Conservation (phyloP, 192 early-diverging fungal genomes). For the Fimicolochytrium jonesii region DNA sequence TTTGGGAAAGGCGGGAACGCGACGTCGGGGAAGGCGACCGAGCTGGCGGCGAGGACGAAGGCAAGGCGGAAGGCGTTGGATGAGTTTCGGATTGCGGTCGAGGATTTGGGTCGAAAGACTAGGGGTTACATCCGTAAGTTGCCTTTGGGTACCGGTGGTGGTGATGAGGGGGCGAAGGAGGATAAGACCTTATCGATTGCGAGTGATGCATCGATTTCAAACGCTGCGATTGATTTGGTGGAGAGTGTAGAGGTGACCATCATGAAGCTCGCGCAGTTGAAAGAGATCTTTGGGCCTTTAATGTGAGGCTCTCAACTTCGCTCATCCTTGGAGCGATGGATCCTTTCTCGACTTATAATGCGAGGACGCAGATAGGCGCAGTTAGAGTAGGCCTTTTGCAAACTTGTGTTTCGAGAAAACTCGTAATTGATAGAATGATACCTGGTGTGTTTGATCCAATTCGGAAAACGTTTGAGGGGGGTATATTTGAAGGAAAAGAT, state of each 20-base stretch:
- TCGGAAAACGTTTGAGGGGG: too few species aligned
- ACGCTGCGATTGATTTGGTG: constrained; percentile 12
- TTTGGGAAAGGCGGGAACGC: background rate
- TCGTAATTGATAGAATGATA: too few species aligned
- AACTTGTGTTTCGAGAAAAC: too few species aligned
- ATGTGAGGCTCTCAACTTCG: too few species aligned
- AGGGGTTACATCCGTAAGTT: constrained; percentile 17
- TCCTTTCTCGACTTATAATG: too few species aligned
- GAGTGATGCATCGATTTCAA: too few species aligned
- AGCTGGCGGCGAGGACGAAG: constrained; percentile 18
- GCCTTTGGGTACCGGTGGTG: background rate
- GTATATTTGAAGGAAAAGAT: too few species aligned
- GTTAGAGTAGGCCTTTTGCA: too few species aligned
- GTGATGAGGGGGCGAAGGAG: background rate
- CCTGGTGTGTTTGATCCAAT: too few species aligned
- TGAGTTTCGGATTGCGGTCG: constrained; percentile 15
- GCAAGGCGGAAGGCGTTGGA: constrained; percentile 25
- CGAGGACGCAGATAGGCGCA: too few species aligned
- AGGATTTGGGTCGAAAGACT: constrained; percentile 19
- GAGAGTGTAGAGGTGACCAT: constrained; percentile 22
- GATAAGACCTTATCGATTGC: background rate
- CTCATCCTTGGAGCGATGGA: too few species aligned
- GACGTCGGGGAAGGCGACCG: background rate
- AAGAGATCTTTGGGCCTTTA: constrained; percentile 24
- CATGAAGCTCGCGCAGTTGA: constrained; percentile 25